These are phyloP conservation scores for Usnea hakonensis DNA, from an alignment of 495 filamentous ascomycete species.

Conservation along the genomic window DNA sequence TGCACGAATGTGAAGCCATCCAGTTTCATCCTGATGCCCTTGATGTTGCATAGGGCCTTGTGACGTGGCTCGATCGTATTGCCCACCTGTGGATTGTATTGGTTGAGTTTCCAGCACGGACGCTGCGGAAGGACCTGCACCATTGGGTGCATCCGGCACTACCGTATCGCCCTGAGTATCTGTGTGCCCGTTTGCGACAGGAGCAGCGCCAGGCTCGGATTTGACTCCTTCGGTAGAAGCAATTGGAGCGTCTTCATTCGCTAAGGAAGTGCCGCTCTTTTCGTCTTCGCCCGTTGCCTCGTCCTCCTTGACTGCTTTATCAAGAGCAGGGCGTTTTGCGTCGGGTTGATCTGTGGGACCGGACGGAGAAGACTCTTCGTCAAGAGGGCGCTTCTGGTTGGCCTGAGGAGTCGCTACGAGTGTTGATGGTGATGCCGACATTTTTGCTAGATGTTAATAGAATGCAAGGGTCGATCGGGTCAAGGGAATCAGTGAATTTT, in stretches of 20 bases:
- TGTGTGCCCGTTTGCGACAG: slow-evolving; percentile 39
- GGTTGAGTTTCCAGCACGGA: slow-evolving; percentile 46
- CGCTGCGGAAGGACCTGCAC: slow-evolving; percentile 33
- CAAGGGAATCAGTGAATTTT: slow-evolving; percentile 29
- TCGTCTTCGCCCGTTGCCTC: slow-evolving; percentile 36
- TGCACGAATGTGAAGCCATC: slow-evolving; percentile 93
- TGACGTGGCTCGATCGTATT: slow-evolving; percentile 45
- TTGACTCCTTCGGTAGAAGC: slow-evolving; percentile 34
- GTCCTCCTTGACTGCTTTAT: slow-evolving; percentile 71
- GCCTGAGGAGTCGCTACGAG: slow-evolving; percentile 43
- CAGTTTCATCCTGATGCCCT: slow-evolving; percentile 72
- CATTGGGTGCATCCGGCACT: slow-evolving; percentile 63
- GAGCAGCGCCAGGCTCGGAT: slow-evolving; percentile 44
- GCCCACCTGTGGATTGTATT: slow-evolving; percentile 56
- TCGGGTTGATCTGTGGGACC: slow-evolving; percentile 87
- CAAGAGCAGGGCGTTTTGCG: slow-evolving; percentile 90
- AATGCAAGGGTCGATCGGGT: slow-evolving; percentile 14
- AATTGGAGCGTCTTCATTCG: slow-evolving; percentile 30
- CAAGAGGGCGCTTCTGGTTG: slow-evolving; percentile 85
- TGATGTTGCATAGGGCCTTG: slow-evolving; percentile 42
- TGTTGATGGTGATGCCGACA: slow-evolving; percentile 54
- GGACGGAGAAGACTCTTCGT: slow-evolving; percentile 92
- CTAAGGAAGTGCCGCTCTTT: slow-evolving; percentile 32
- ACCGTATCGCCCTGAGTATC: slow-evolving; percentile 56
- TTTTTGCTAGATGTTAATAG: slow-evolving; percentile 30